phyloP scores from a whole-genome alignment of 768 basidiomycete genomes.

The Rhizopogon roseolus region DNA sequence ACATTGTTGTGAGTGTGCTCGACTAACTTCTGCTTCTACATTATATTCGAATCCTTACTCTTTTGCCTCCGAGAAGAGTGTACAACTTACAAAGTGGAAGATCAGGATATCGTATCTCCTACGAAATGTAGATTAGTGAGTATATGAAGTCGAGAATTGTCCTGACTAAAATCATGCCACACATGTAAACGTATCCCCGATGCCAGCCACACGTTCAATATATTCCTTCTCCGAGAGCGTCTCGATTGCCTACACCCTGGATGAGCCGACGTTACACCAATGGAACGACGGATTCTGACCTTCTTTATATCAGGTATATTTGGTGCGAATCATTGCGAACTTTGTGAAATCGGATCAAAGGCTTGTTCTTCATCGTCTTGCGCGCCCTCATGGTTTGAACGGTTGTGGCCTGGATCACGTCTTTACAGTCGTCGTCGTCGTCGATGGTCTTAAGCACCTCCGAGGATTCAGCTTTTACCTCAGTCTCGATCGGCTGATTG shows the following conservation, averaged over 20 bases:
- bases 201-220: conserved; percentile 88
- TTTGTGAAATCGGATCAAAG: conserved; percentile 81
- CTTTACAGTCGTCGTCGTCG: conserved; percentile 97
- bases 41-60: too few species aligned
- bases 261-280: not conserved
- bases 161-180: conserved; percentile 23
- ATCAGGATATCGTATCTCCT: too few species aligned
- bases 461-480: conserved; percentile 84
- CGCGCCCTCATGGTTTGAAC: conserved; percentile 95
- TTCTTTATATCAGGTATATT: conserved; percentile 98
- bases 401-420: conserved; percentile 92
- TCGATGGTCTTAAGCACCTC: conserved; percentile 94
- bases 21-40: too few species aligned
- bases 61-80: too few species aligned
- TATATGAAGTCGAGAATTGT: too few species aligned
- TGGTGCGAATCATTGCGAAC: conserved; percentile 83
- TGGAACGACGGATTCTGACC: conserved; percentile 33
- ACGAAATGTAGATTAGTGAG: too few species aligned
- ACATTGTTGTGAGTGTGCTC: too few species aligned
- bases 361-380: conserved; percentile 93
- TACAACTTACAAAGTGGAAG: too few species aligned
- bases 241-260: conserved; percentile 70
- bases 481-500: conserved; percentile 90
- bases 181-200: conserved; percentile 65
- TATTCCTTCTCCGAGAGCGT: conserved; percentile 95